These are phyloP conservation scores for Raddia distichophylla DNA, from an alignment of 176 grass and related monocot genomes.

Conservation along the genomic window DNA sequence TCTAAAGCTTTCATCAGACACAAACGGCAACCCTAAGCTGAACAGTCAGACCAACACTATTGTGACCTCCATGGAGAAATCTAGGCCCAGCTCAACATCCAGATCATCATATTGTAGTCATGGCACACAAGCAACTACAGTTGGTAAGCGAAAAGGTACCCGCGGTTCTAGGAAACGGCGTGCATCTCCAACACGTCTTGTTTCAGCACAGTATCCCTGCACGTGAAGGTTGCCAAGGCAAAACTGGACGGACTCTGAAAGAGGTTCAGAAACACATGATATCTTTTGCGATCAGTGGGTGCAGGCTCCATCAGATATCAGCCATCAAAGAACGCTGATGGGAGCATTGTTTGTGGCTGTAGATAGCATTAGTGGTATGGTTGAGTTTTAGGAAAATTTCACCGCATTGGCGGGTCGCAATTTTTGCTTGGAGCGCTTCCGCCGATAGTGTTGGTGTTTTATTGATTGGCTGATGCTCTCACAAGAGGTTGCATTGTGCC, in stretches of 20 bases:
- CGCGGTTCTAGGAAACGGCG: not conserved
- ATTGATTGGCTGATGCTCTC: not conserved
- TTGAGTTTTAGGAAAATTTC: not conserved
- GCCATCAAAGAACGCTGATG: not conserved
- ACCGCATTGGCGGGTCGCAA: not conserved
- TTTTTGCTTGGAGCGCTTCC: not conserved
- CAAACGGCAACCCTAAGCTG: constrained; percentile 10
- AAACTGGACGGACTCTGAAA: not conserved
- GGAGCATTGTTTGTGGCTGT: not conserved
- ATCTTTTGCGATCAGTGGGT: not conserved
- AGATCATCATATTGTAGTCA: not conserved
- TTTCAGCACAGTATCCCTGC: not conserved
- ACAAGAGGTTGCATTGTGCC: not conserved
- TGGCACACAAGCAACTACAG: not conserved
- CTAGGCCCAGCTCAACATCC: not conserved
- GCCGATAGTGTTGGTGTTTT: not conserved
- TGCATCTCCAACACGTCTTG: not conserved
- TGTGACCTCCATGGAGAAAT: not conserved
- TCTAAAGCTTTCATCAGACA: not conserved
- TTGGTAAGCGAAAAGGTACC: not conserved
- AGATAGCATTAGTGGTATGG: not conserved
- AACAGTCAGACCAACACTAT: not conserved
- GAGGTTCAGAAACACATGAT: no score
- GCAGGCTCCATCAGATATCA: not conserved
- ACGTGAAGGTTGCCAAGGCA: not conserved